Percentiles rank a stretch among this genome's conserved stretches.
Conservation (phyloP, 75 land plant genomes). For the Larix kaempferi region DNA sequence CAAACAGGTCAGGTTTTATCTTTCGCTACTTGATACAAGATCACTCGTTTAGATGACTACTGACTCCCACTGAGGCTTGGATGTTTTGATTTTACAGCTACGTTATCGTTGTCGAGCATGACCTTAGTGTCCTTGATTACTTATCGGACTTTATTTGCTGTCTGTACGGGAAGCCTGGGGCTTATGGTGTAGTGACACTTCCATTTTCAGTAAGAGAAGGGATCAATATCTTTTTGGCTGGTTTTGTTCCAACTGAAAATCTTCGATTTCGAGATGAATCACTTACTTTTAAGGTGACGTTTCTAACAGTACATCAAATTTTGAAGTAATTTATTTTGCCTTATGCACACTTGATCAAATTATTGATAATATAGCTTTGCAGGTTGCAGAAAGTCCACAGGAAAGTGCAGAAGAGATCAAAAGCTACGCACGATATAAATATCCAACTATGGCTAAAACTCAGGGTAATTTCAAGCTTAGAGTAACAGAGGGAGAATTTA, state of each 20-base stretch:
- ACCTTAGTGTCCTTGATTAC: constrained; percentile 54
- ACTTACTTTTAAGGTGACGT: constrained; percentile 44
- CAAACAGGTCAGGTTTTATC: constrained; percentile 26
- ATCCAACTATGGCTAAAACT: constrained; percentile 43
- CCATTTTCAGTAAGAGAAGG: constrained; percentile 55
- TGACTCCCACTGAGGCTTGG: background rate
- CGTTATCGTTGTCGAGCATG: constrained; percentile 61
- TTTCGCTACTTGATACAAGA: background rate
- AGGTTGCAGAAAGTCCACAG: constrained; percentile 54
- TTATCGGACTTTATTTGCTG: constrained; percentile 55
- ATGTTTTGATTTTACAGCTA: constrained; percentile 22
- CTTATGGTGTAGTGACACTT: constrained; percentile 53
- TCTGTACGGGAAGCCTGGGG: constrained; percentile 55
- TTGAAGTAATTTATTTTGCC: background rate
- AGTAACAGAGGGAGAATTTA: constrained; percentile 51
- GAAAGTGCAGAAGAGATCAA: constrained; percentile 50
- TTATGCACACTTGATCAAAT: too few species aligned
- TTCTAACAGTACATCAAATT: background rate
- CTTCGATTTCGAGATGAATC: constrained; percentile 51
- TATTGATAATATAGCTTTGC: background rate
- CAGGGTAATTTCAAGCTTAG: constrained; percentile 45
- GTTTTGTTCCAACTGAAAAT: constrained; percentile 62
- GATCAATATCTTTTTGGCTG: constrained; percentile 53
- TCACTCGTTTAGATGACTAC: too few species aligned
- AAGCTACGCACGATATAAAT: constrained; percentile 50